Percentiles rank a stretch among this genome's conserved stretches.
These are phyloP conservation scores for Annona squamosa DNA, from an alignment of 164 flowering plant genomes.

Conservation along the genomic window DNA sequence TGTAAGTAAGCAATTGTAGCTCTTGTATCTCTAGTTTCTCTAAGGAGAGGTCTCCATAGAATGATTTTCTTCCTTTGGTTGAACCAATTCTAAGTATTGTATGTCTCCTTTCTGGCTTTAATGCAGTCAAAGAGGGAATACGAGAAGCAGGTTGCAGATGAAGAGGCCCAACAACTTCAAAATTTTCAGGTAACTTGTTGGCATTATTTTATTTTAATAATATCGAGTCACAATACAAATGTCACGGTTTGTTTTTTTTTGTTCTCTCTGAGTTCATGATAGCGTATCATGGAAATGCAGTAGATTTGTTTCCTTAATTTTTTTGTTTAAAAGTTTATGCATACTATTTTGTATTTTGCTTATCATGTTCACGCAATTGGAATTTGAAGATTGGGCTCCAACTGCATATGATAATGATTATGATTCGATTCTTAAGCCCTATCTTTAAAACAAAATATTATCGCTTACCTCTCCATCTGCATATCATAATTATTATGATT, in stretches of 20 bases:
- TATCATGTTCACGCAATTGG: neutral
- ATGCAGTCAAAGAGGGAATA: slow-evolving; percentile 67
- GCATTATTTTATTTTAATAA: neutral
- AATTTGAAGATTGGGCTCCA: too few relatives aligned
- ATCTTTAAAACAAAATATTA: too few relatives aligned
- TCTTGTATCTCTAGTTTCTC: neutral
- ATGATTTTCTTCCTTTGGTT: neutral
- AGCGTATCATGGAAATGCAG: neutral
- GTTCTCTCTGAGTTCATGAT: too few relatives aligned
- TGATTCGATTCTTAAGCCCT: neutral
- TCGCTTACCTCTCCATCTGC: too few relatives aligned
- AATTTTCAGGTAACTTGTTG: slow-evolving; percentile 60
- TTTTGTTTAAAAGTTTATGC: neutral
- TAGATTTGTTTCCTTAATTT: neutral
- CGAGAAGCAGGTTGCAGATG: slow-evolving; percentile 68
- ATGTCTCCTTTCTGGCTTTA: slow-evolving; percentile 1
- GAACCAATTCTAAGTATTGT: neutral
- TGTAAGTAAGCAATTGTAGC: neutral
- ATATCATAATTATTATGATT: too few relatives aligned
- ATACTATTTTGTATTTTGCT: too few relatives aligned
- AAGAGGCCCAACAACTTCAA: slow-evolving; percentile 71
- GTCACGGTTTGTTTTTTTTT: neutral
- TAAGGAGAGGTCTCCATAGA: neutral
- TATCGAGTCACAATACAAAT: too few relatives aligned
- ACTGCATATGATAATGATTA: too few relatives aligned